Conservation (phyloP, 768 basidiomycete genomes). For the Podaxis sp. region DNA sequence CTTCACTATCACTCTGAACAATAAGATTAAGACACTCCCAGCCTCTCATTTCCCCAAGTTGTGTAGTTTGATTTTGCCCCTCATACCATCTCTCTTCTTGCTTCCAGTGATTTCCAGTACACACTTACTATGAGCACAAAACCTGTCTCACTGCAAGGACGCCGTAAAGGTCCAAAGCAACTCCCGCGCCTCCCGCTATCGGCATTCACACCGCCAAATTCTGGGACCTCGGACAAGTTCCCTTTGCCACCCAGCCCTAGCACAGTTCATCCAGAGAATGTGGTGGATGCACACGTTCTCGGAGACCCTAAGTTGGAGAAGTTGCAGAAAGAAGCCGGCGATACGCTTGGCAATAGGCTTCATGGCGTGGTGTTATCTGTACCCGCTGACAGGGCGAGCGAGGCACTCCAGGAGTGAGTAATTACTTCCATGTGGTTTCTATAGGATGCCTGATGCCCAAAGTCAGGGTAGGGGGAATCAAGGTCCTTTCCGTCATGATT, state of each 20-base stretch:
- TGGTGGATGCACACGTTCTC: constrained; percentile 71
- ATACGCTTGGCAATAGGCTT: constrained; percentile 41
- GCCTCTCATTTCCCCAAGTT: background rate
- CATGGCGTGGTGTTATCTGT: constrained; percentile 59
- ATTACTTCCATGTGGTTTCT: background rate
- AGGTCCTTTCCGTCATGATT: constrained; percentile 55
- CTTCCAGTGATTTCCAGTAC: constrained; percentile 8
- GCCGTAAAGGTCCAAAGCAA: constrained; percentile 63
- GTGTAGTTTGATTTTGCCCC: constrained; percentile 1
- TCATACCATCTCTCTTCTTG: constrained; percentile 1
- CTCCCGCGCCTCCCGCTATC: constrained; percentile 74
- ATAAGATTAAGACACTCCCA: background rate
- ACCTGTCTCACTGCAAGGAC: constrained; percentile 22
- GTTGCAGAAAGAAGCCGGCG: constrained; percentile 54
- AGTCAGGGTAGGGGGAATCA: constrained; percentile 24
- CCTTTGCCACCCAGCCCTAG: constrained; percentile 69
- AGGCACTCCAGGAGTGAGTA: constrained; percentile 47
- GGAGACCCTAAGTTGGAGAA: constrained; percentile 38
- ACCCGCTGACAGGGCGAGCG: constrained; percentile 40
- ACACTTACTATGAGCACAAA: constrained; percentile 19
- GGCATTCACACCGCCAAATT: constrained; percentile 71
- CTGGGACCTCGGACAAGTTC: constrained; percentile 64
- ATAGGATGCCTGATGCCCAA: too few species aligned
- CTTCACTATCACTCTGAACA: background rate
- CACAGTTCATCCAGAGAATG: constrained; percentile 54